These are phyloP conservation scores for Phalaenopsis hybrid DNA, from an alignment of 116 monocot genomes.

Conservation along the genomic window DNA sequence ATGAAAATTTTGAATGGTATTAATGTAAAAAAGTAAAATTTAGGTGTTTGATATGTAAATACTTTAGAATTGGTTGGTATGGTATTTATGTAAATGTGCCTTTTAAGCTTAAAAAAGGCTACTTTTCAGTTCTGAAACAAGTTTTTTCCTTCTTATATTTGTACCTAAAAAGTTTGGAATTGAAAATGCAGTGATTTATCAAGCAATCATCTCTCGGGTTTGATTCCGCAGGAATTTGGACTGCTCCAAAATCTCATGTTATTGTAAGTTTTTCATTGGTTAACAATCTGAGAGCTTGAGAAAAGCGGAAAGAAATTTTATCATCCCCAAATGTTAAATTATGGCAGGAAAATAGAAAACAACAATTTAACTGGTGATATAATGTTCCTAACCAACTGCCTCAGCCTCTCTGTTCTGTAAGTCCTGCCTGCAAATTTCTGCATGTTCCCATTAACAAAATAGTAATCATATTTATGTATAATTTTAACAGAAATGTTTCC, in stretches of 20 bases:
- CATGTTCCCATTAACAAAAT: not conserved
- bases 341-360: conserved; percentile 43
- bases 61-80: too few species aligned
- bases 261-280: conserved; percentile 2
- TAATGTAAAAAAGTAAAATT: too few species aligned
- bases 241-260: conserved; percentile 67
- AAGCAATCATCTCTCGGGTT: conserved; percentile 53
- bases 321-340: not conserved
- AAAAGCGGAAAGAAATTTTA: not conserved
- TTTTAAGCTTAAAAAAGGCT: not conserved
- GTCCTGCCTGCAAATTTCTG: conserved; percentile 8
- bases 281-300: not conserved
- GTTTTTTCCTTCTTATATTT: not conserved
- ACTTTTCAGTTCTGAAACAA: not conserved
- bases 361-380: conserved; percentile 86
- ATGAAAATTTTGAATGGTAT: too few species aligned
- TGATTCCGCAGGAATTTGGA: conserved; percentile 77
- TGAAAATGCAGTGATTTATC: conserved; percentile 65
- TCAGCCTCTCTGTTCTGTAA: conserved; percentile 80
- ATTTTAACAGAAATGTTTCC: conserved; percentile 66
- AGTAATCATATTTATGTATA: not conserved
- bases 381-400: conserved; percentile 51
- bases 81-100: not conserved
- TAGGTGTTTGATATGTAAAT: too few species aligned
- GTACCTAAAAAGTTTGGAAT: not conserved